Percentiles rank a stretch among this genome's conserved stretches.
Evolutionary conservation across 805 yeast genomes (phyloP).

Genomic region (Cyberlindnera mississippiensis): DNA sequence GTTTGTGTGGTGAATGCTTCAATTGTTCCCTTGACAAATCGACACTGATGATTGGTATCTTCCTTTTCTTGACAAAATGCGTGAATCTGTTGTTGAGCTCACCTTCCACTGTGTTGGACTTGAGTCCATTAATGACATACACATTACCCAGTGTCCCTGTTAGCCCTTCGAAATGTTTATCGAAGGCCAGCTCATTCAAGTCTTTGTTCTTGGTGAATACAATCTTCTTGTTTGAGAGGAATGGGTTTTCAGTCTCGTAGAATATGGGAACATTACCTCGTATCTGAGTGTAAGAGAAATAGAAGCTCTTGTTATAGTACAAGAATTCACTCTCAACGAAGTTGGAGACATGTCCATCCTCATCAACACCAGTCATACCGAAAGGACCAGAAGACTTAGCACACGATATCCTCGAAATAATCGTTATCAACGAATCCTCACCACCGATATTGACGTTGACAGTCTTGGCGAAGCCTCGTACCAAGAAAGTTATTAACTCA

Average conservation of each 20-base stretch:
- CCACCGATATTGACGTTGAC: conserved; percentile 28
- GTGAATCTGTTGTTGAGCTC: conserved; percentile 60
- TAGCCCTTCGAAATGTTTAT: conserved; percentile 71
- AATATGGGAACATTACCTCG: conserved; percentile 92
- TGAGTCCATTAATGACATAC: conserved; percentile 72
- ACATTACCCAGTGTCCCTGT: conserved; percentile 78
- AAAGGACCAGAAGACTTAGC: conserved; percentile 84
- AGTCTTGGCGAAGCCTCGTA: conserved; percentile 91
- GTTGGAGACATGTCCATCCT: conserved; percentile 88
- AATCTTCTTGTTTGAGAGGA: conserved; percentile 71
- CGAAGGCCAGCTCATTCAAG: conserved; percentile 84
- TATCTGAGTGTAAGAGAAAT: conserved; percentile 76
- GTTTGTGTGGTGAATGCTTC: conserved; percentile 33
- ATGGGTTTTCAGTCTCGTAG: conserved; percentile 81
- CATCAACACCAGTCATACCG: conserved; percentile 85
- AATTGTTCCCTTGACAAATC: conserved; percentile 35
- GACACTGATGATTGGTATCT: conserved; percentile 34
- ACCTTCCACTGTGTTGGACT: conserved; percentile 67
- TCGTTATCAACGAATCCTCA: conserved; percentile 47
- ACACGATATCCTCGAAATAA: conserved; percentile 88
- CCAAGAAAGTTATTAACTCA: conserved; percentile 73
- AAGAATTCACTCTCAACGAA: conserved; percentile 88
- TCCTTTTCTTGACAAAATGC: conserved; percentile 42
- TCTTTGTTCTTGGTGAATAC: conserved; percentile 73
- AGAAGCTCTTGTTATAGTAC: conserved; percentile 43